Conservation (phyloP, 1,284 basidiomycete genomes). For the Earliella scabrosa region DNA sequence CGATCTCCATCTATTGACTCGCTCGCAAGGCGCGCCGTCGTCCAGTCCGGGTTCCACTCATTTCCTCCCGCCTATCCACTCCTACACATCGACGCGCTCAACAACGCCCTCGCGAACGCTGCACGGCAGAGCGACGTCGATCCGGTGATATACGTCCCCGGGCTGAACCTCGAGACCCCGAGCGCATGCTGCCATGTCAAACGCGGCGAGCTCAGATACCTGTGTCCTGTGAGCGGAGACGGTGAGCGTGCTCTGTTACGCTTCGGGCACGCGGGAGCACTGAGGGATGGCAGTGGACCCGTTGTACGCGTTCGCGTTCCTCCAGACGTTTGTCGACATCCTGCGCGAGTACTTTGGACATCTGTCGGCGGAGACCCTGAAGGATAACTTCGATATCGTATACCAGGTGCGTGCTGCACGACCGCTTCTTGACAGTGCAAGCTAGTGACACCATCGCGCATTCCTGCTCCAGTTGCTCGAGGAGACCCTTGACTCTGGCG, state of each 20-base stretch:
- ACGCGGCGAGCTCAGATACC: constrained; percentile 75
- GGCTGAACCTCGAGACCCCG: constrained; percentile 49
- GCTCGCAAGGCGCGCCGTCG: constrained; percentile 74
- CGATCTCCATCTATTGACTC: constrained; percentile 6
- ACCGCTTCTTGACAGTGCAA: no score
- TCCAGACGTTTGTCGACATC: constrained; percentile 85
- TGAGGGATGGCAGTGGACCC: constrained; percentile 71
- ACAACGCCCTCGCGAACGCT: constrained; percentile 67
- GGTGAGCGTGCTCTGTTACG: constrained; percentile 48
- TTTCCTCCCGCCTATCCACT: constrained; percentile 80
- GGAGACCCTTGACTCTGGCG: constrained; percentile 92
- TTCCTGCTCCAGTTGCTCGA: constrained; percentile 76
- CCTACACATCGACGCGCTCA: constrained; percentile 86
- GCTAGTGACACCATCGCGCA: no score
- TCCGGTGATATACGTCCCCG: constrained; percentile 70
- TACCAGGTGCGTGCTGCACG: constrained; percentile 76
- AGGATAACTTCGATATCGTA: constrained; percentile 95
- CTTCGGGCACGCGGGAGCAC: neutral
- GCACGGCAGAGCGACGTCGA: constrained; percentile 61
- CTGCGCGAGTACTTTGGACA: constrained; percentile 88
- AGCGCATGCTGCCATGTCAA: constrained; percentile 84
- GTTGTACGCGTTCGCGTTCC: constrained; percentile 86
- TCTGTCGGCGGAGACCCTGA: constrained; percentile 73
- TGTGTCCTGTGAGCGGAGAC: constrained; percentile 84
- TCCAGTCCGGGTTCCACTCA: constrained; percentile 89